phyloP scores from a whole-genome alignment of 202 grass and related monocot species.

The Schoenoplectus triqueter region DNA sequence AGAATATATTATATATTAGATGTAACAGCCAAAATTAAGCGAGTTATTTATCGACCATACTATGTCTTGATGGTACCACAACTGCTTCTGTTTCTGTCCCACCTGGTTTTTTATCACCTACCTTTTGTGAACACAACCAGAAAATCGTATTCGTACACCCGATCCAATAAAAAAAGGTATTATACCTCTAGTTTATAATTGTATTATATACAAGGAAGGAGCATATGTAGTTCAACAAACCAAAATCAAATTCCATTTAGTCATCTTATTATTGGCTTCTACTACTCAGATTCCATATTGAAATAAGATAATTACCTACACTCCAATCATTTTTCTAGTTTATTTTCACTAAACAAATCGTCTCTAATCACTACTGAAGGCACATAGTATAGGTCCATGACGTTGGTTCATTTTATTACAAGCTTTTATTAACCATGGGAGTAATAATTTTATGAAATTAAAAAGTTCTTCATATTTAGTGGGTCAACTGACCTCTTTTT shows the following conservation, averaged over 20 bases:
- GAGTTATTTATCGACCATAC: not conserved
- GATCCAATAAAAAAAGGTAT: not conserved
- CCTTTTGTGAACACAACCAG: not conserved
- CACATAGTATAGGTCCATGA: slow-evolving; percentile 5
- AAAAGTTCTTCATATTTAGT: not conserved
- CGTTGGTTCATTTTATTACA: not conserved
- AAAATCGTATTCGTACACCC: not conserved
- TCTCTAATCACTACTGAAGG: not conserved
- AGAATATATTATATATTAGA: slow-evolving; percentile 13
- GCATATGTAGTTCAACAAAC: slow-evolving; percentile 18
- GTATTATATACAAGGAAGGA: not conserved
- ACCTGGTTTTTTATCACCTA: slow-evolving; percentile 27
- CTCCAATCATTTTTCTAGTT: slow-evolving; percentile 17
- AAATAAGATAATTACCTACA: slow-evolving; percentile 7
- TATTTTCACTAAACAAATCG: not conserved
- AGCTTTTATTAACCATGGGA: not conserved
- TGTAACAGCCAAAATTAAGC: slow-evolving; percentile 21
- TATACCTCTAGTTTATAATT: not conserved
- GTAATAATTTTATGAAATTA: not conserved
- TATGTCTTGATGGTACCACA: not conserved
- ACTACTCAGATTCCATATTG: not conserved
- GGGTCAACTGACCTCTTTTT: not conserved
- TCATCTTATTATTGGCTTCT: slow-evolving; percentile 18
- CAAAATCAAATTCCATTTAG: slow-evolving; percentile 10
- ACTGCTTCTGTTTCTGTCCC: slow-evolving; percentile 22